Conservation (phyloP, 805 yeast species). For the Yamadazyma ubonensis region DNA sequence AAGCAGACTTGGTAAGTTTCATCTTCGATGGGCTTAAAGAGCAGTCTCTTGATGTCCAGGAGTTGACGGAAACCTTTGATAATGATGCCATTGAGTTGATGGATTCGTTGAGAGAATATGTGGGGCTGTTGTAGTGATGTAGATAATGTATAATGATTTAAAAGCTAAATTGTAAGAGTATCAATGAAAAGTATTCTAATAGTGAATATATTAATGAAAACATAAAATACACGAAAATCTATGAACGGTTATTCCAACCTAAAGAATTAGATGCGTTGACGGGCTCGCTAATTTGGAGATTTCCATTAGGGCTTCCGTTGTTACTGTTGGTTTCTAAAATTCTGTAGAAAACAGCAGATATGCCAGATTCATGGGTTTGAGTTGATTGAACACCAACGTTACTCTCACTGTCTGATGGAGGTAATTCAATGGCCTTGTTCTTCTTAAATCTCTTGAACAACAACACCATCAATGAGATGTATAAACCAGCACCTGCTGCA, state of each 20-base stretch:
- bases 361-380: slow-evolving; percentile 21
- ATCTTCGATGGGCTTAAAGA: slow-evolving; percentile 38
- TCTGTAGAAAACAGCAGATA: slow-evolving; percentile 30
- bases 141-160: too few species aligned
- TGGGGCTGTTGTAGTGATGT: too few species aligned
- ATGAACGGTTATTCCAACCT: slow-evolving; percentile 51
- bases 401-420: slow-evolving; percentile 41
- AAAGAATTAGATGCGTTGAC: slow-evolving; percentile 68
- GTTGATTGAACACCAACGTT: slow-evolving; percentile 25
- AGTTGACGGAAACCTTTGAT: slow-evolving; percentile 50
- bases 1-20: slow-evolving; percentile 48
- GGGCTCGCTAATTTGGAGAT: slow-evolving; percentile 56
- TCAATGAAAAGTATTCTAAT: not conserved
- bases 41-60: slow-evolving; percentile 36
- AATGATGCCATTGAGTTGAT: slow-evolving; percentile 46
- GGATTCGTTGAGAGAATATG: slow-evolving; percentile 38
- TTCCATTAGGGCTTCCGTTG: slow-evolving; percentile 16
- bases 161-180: too few species aligned
- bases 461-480: slow-evolving; percentile 59
- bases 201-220: slow-evolving; percentile 3
- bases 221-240: slow-evolving; percentile 11
- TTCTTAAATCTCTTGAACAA: slow-evolving; percentile 51
- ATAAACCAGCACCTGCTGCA: slow-evolving; percentile 68
- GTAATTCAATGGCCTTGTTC: slow-evolving; percentile 39
- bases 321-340: slow-evolving; percentile 16